Evolutionary conservation across 768 basidiomycete genomes (phyloP).

Genomic region (Amylocystis lapponica): DNA sequence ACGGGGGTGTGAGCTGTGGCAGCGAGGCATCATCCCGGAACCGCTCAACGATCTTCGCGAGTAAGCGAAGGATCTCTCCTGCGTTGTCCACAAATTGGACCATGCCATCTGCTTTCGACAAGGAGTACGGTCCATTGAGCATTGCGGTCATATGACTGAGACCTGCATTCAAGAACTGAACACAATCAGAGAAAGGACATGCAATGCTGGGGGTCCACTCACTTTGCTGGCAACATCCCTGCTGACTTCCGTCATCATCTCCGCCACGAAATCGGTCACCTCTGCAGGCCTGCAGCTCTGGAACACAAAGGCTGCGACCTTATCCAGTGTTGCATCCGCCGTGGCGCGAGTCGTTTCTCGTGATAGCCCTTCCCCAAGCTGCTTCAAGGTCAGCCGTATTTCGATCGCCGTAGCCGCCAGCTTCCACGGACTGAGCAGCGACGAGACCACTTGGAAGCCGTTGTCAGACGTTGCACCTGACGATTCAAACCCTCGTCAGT

Average conservation of each 20-base stretch:
- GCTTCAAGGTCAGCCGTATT: slow-evolving; percentile 69
- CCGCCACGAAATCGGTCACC: slow-evolving; percentile 80
- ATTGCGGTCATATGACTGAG: slow-evolving; percentile 58
- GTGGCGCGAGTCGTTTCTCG: slow-evolving; percentile 45
- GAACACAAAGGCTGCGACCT: slow-evolving; percentile 60
- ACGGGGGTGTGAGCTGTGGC: slow-evolving; percentile 45
- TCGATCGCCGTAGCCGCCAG: slow-evolving; percentile 77
- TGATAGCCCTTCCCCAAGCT: slow-evolving; percentile 63
- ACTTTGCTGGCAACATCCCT: slow-evolving; percentile 66
- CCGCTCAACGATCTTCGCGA: slow-evolving; percentile 64
- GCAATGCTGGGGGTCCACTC: slow-evolving; percentile 1
- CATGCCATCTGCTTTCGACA: slow-evolving; percentile 24
- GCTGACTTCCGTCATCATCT: slow-evolving; percentile 70
- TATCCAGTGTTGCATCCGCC: slow-evolving; percentile 61
- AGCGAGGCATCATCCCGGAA: slow-evolving; percentile 43
- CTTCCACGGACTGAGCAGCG: slow-evolving; percentile 77
- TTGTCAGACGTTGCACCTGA: background rate
- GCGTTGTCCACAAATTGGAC: slow-evolving; percentile 44
- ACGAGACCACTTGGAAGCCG: slow-evolving; percentile 32
- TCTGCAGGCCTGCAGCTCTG: slow-evolving; percentile 70
- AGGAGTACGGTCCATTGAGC: slow-evolving; percentile 31
- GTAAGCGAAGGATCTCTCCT: slow-evolving; percentile 63
- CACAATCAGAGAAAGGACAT: background rate
- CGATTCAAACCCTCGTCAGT: background rate
- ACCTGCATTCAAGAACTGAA: slow-evolving; percentile 72